phyloP scores from a whole-genome alignment of 1,139 yeast species.

The Suhomyces bolitotheri region DNA sequence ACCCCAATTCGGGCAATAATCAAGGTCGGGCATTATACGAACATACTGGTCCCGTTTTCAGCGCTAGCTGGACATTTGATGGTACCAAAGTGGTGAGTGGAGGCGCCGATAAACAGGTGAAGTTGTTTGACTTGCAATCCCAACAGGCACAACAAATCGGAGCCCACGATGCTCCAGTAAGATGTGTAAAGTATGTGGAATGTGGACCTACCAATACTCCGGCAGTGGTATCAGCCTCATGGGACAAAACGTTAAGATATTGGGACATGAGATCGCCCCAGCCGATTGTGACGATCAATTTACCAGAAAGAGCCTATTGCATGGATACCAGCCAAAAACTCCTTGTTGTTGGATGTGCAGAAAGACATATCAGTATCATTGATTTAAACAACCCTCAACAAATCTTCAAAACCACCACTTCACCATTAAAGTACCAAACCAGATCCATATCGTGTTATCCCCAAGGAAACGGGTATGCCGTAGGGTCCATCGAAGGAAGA shows the following conservation, averaged over 20 bases:
- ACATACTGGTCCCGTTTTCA: conserved; percentile 85
- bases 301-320: conserved; percentile 89
- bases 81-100: conserved; percentile 90
- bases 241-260: conserved; percentile 93
- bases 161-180: conserved; percentile 80
- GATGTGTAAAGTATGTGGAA: conserved; percentile 70
- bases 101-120: conserved; percentile 89
- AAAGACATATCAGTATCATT: conserved; percentile 74
- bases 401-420: conserved; percentile 69
- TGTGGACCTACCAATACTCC: conserved; percentile 82
- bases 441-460: conserved; percentile 81
- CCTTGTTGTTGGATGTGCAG: conserved; percentile 91
- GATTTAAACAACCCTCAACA: conserved; percentile 83
- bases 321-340: conserved; percentile 84
- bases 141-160: conserved; percentile 88
- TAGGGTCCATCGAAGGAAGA: conserved; percentile 94
- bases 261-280: conserved; percentile 92
- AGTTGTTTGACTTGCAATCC: conserved; percentile 76
- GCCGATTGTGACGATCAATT: conserved; percentile 75
- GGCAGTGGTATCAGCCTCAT: conserved; percentile 87
- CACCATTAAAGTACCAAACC: conserved; percentile 94
- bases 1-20: conserved; percentile 61
- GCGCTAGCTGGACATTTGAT: conserved; percentile 80
- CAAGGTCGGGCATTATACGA: conserved; percentile 90
- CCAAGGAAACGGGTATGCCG: conserved; percentile 86